These are phyloP conservation scores for Lumnitzera littorea DNA, from an alignment of 345 rosid species.

Conservation along the genomic window DNA sequence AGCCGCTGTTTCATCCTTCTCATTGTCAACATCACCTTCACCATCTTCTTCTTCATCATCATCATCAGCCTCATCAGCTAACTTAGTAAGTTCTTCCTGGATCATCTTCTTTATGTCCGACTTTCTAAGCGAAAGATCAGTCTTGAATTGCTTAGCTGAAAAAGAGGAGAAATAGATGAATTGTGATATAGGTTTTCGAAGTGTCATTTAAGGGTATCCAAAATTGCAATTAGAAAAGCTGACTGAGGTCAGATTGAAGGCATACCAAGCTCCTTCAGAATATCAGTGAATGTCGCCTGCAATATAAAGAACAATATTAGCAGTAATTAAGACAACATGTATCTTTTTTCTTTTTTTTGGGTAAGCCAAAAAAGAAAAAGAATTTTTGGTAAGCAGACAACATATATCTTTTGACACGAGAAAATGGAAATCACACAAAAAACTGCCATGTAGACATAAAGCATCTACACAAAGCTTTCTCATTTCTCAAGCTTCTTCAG, in stretches of 20 bases:
- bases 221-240: not conserved
- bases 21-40: slow-evolving; percentile 21
- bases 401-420: no score
- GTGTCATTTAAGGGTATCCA: not conserved
- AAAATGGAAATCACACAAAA: no score
- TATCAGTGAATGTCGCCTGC: slow-evolving; percentile 97
- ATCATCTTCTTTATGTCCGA: slow-evolving; percentile 69
- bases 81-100: slow-evolving; percentile 85
- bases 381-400: no score
- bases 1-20: slow-evolving; percentile 24
- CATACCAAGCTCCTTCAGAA: slow-evolving; percentile 77
- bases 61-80: slow-evolving; percentile 69
- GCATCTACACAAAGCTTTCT: no score
- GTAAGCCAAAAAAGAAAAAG: no score
- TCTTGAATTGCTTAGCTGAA: slow-evolving; percentile 44
- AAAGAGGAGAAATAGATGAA: slow-evolving; percentile 7
- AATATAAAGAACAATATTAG: slow-evolving; percentile 19
- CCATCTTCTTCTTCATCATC: slow-evolving; percentile 50
- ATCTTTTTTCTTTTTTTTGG: no score
- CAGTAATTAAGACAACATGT: no score
- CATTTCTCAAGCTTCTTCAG: not conserved
- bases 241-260: not conserved
- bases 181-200: not conserved
- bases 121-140: slow-evolving; percentile 51
- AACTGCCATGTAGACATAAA: no score